These are phyloP conservation scores for Blastobotrys americana DNA, from an alignment of 805 yeast species.

Conservation along the genomic window DNA sequence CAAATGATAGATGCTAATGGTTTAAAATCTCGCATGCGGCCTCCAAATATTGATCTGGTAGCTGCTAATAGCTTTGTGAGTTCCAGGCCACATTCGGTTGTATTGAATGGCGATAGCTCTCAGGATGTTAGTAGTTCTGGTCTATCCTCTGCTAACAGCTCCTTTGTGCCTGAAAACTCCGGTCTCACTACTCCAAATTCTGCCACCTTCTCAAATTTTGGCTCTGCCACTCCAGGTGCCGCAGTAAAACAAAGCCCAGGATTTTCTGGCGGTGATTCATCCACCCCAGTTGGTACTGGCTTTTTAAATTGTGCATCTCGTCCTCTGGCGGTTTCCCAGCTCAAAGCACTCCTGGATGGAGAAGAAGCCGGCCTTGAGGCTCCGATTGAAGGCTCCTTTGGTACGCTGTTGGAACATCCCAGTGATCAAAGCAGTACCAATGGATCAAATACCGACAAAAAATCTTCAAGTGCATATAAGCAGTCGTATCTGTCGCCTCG, in stretches of 20 bases:
- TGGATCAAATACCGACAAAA: no score
- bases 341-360: neutral
- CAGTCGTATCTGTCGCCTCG: neutral
- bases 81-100: neutral
- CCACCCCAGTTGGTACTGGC: neutral
- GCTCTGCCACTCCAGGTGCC: neutral
- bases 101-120: neutral
- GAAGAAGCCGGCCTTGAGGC: neutral
- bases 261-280: neutral
- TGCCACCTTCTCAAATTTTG: conserved; percentile 2
- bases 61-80: neutral
- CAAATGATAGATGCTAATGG: neutral
- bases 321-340: neutral
- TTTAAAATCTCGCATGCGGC: neutral
- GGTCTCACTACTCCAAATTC: conserved; percentile 3
- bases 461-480: no score
- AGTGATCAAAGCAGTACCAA: no score
- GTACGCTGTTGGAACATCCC: no score
- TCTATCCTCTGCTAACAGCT: neutral
- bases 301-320: neutral
- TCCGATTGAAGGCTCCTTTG: no score
- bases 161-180: neutral
- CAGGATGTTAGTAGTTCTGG: conserved; percentile 1
- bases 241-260: neutral
- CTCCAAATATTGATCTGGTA: neutral